Evolutionary conservation across 2,329 filamentous ascomycete genomes (phyloP).

Genomic region (Colletotrichum abscissum): DNA sequence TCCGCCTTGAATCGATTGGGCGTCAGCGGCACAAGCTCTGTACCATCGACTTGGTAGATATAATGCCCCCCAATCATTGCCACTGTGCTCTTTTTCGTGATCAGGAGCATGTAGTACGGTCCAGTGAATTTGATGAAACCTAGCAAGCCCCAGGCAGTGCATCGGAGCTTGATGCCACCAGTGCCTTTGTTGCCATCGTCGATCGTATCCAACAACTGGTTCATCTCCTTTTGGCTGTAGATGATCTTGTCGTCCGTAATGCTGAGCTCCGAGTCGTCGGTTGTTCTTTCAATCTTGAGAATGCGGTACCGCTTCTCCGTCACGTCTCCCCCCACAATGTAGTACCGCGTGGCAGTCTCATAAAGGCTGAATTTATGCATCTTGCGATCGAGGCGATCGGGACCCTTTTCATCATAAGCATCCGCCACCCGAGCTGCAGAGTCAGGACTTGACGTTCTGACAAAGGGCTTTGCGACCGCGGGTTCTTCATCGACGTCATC

Average conservation of each 20-base stretch:
- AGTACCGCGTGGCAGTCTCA: constrained; percentile 93
- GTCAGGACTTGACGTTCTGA: constrained; percentile 66
- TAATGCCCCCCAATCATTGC: constrained; percentile 97
- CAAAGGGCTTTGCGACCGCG: constrained; percentile 67
- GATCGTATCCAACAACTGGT: constrained; percentile 90
- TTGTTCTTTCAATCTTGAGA: constrained; percentile 92
- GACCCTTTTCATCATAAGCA: constrained; percentile 46
- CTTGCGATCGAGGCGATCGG: constrained; percentile 60
- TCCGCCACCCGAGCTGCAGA: constrained; percentile 46
- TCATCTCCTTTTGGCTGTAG: constrained; percentile 93
- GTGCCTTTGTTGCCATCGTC: constrained; percentile 94
- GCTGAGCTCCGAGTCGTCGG: constrained; percentile 77
- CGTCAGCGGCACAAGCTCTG: constrained; percentile 89
- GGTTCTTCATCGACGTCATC: constrained; percentile 70
- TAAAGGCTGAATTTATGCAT: constrained; percentile 99
- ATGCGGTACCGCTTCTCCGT: constrained; percentile 90
- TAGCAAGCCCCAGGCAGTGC: constrained; percentile 91
- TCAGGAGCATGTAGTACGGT: constrained; percentile 95
- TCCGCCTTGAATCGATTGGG: constrained; percentile 83
- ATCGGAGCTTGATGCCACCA: constrained; percentile 89
- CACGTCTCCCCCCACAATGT: constrained; percentile 92
- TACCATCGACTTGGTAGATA: constrained; percentile 94
- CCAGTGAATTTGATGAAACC: constrained; percentile 97
- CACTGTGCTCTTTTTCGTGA: constrained; percentile 95
- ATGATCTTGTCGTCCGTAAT: constrained; percentile 95